A percentile compares a stretch with the other conserved stretches of the same genome.
phyloP scores from a whole-genome alignment of 1,139 yeast species.

The Zygosaccharomyces pseudobailii region DNA sequence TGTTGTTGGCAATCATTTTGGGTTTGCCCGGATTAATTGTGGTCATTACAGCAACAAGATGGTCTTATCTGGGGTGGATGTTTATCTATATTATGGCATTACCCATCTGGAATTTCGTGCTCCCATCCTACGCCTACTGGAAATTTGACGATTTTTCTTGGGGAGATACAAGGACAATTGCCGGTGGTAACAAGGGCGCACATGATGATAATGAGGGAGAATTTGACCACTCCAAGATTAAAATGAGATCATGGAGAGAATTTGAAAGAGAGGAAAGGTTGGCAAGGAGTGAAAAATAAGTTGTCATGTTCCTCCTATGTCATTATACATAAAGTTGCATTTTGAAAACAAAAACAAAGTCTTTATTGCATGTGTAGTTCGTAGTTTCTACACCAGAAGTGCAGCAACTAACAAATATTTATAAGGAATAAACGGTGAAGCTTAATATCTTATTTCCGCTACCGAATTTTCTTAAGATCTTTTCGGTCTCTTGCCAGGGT shows the following conservation, averaged over 20 bases:
- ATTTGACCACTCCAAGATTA: conserved; percentile 82
- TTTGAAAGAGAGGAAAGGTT: conserved; percentile 60
- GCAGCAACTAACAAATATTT: background rate
- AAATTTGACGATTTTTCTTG: conserved; percentile 96
- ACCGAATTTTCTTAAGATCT: conserved; percentile 35
- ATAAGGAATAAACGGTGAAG: conserved; percentile 6
- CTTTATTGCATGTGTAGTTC: background rate
- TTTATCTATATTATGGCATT: conserved; percentile 71
- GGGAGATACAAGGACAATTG: conserved; percentile 94
- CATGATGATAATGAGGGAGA: conserved; percentile 73
- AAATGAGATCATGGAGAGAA: conserved; percentile 92
- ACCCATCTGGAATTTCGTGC: conserved; percentile 91
- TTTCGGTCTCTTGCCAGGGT: conserved; percentile 71
- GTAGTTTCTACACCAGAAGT: background rate
- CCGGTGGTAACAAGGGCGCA: conserved; percentile 57
- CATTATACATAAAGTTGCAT: background rate
- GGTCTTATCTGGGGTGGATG: conserved; percentile 79
- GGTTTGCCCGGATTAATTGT: conserved; percentile 89
- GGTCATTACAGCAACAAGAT: conserved; percentile 80
- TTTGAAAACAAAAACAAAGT: background rate
- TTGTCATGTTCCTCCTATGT: background rate
- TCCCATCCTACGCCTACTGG: conserved; percentile 91
- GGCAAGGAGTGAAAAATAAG: conserved; percentile 6
- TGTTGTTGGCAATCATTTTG: conserved; percentile 72
- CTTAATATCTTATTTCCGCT: conserved; percentile 1